phyloP scores from a whole-genome alignment of 2,329 filamentous ascomycete genomes.

The Pyricularia grisea region DNA sequence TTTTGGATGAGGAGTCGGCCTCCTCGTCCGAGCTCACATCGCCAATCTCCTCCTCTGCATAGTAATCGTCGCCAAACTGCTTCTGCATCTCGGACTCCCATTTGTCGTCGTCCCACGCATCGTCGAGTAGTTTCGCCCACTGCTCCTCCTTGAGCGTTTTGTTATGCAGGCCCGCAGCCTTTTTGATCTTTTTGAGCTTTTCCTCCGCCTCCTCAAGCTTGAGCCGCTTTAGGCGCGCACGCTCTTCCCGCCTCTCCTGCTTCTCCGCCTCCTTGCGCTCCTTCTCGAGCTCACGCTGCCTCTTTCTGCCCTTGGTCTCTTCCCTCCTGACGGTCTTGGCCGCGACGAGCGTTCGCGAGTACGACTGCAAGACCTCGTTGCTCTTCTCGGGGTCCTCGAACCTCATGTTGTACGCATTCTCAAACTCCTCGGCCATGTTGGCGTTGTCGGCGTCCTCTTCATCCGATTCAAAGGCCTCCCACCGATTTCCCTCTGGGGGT shows the following conservation, averaged over 20 bases:
- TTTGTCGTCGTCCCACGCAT: constrained; percentile 76
- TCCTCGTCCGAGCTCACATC: constrained; percentile 51
- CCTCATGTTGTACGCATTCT: constrained; percentile 88
- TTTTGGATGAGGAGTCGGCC: constrained; percentile 44
- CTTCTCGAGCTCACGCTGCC: constrained; percentile 67
- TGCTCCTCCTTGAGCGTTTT: constrained; percentile 63
- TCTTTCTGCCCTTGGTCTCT: constrained; percentile 67
- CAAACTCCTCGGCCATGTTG: constrained; percentile 72
- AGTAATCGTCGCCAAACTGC: constrained; percentile 86
- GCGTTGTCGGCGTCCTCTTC: constrained; percentile 73
- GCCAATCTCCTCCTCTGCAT: constrained; percentile 58
- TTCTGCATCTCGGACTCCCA: constrained; percentile 90
- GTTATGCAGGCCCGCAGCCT: constrained; percentile 72
- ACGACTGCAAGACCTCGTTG: constrained; percentile 81
- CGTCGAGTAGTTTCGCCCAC: constrained; percentile 77
- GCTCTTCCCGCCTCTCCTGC: constrained; percentile 66
- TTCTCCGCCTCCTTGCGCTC: constrained; percentile 73
- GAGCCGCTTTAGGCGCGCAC: constrained; percentile 72
- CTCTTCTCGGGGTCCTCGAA: constrained; percentile 87
- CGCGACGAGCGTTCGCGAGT: constrained; percentile 76
- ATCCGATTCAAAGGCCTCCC: constrained; percentile 84
- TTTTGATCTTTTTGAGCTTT: constrained; percentile 80
- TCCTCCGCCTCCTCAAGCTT: constrained; percentile 86
- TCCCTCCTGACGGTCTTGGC: constrained; percentile 81
- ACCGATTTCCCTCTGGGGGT: constrained; percentile 47